These are phyloP conservation scores for Gastrodia elata DNA, from an alignment of 106 monocot species.

Conservation along the genomic window DNA sequence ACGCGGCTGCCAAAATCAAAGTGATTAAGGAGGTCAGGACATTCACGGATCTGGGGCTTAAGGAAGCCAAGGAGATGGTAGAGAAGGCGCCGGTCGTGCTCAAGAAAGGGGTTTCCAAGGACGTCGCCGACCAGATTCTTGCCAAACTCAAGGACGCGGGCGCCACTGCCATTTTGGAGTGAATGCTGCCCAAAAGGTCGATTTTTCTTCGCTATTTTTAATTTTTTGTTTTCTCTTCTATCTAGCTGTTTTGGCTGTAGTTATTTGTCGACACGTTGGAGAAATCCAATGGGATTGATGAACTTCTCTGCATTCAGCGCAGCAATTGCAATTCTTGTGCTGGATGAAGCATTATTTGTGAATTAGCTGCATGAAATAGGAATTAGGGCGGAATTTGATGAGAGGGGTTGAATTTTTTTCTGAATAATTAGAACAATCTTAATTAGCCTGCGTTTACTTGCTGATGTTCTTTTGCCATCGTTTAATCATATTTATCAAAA, in stretches of 20 bases:
- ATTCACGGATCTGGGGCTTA: conserved; percentile 79
- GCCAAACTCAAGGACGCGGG: conserved; percentile 80
- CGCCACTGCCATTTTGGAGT: conserved; percentile 64
- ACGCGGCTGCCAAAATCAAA: conserved; percentile 75
- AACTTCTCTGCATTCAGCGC: not conserved
- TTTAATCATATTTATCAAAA: no score
- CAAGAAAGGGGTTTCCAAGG: conserved; percentile 64
- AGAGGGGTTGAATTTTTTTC: not conserved
- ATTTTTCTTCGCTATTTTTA: not conserved
- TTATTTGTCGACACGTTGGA: not conserved
- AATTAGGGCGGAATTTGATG: not conserved
- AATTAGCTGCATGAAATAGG: not conserved
- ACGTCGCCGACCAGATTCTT: conserved; percentile 67
- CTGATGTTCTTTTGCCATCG: not conserved
- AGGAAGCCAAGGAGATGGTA: conserved; percentile 96
- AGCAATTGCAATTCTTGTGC: not conserved
- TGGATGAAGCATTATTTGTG: no score
- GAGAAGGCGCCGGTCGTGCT: conserved; percentile 87
- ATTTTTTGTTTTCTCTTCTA: not conserved
- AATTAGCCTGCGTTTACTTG: not conserved
- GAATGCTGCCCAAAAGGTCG: conserved; percentile 3
- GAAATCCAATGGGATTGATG: not conserved
- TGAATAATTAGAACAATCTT: not conserved
- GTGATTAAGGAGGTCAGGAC: conserved; percentile 91
- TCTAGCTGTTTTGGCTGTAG: not conserved